Evolutionary conservation across 2,329 filamentous ascomycete genomes (phyloP).

Genomic region (Aspergillus sp.): DNA sequence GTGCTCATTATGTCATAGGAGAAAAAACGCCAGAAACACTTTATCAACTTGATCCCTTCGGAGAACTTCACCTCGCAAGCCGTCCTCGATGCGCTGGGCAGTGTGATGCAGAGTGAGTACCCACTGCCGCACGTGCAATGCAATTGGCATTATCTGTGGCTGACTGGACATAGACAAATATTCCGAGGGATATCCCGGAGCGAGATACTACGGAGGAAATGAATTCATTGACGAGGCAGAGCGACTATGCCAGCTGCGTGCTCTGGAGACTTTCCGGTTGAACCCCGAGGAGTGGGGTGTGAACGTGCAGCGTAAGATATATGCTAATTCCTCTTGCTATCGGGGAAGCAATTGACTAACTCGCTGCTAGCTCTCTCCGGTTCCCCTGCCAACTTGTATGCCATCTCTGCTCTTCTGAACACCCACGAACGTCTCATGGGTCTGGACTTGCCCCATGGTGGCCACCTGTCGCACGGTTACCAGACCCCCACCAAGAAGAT

Average conservation of each 20-base stretch:
- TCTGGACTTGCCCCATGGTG: slow-evolving; percentile 89
- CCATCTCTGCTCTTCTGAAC: slow-evolving; percentile 94
- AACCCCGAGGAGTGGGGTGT: slow-evolving; percentile 90
- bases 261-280: slow-evolving; percentile 81
- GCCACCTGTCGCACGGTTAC: slow-evolving; percentile 95
- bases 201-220: slow-evolving; percentile 94
- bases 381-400: slow-evolving; percentile 72
- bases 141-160: slow-evolving; percentile 1
- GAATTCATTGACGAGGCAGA: slow-evolving; percentile 93
- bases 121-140: background rate
- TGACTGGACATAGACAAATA: slow-evolving; percentile 73
- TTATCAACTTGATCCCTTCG: slow-evolving; percentile 94
- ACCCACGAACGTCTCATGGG: slow-evolving; percentile 97
- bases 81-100: slow-evolving; percentile 85
- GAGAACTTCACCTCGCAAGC: slow-evolving; percentile 96
- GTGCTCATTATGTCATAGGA: slow-evolving; percentile 58
- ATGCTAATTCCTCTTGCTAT: background rate
- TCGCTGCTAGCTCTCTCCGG: slow-evolving; percentile 66
- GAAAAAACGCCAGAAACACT: slow-evolving; percentile 94
- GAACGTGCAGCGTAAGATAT: slow-evolving; percentile 77
- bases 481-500: slow-evolving; percentile 96
- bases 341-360: slow-evolving; percentile 4
- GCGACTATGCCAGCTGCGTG: slow-evolving; percentile 83
- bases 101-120: slow-evolving; percentile 84
- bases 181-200: slow-evolving; percentile 95